phyloP scores from a whole-genome alignment of 1,139 yeast genomes.

The Blastobotrys capitulatus region DNA sequence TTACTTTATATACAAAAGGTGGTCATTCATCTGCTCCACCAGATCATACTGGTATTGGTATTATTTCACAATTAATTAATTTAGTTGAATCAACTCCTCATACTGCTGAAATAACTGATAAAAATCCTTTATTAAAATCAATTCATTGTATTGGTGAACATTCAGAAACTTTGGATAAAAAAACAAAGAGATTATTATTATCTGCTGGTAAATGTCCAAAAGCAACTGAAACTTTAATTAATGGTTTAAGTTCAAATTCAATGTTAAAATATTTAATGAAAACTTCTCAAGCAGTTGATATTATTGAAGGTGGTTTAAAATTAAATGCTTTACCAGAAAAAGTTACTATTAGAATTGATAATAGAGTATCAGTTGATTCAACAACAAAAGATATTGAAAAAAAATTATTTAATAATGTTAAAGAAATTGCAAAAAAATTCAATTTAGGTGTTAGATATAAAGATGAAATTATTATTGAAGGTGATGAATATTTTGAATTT shows the following conservation, averaged over 20 bases:
- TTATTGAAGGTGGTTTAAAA: slow-evolving; percentile 64
- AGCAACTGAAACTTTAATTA: slow-evolving; percentile 21
- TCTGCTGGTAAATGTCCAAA: slow-evolving; percentile 16
- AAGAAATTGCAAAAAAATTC: slow-evolving; percentile 40
- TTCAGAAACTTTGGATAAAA: slow-evolving; percentile 16
- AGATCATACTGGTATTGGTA: slow-evolving; percentile 66
- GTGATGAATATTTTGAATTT: slow-evolving; percentile 13
- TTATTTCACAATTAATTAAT: slow-evolving; percentile 50
- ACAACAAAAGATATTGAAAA: slow-evolving; percentile 38
- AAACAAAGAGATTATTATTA: slow-evolving; percentile 19
- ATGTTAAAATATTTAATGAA: slow-evolving; percentile 39
- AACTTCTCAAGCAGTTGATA: slow-evolving; percentile 67
- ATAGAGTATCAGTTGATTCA: slow-evolving; percentile 53
- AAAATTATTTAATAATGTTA: slow-evolving; percentile 38
- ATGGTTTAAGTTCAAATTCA: slow-evolving; percentile 13
- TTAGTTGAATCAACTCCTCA: slow-evolving; percentile 49
- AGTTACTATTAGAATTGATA: slow-evolving; percentile 51
- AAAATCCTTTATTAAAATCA: slow-evolving; percentile 46
- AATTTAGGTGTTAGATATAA: slow-evolving; percentile 42
- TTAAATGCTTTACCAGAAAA: slow-evolving; percentile 71
- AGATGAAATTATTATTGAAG: slow-evolving; percentile 29
- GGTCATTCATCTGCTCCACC: slow-evolving; percentile 74
- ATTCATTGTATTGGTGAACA: slow-evolving; percentile 36
- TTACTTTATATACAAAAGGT: slow-evolving; percentile 55
- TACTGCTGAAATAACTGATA: slow-evolving; percentile 40